Percentiles rank a stretch among this genome's conserved stretches.
Conservation (phyloP, 2,329 filamentous ascomycete species). For the Trichophyton simii region DNA sequence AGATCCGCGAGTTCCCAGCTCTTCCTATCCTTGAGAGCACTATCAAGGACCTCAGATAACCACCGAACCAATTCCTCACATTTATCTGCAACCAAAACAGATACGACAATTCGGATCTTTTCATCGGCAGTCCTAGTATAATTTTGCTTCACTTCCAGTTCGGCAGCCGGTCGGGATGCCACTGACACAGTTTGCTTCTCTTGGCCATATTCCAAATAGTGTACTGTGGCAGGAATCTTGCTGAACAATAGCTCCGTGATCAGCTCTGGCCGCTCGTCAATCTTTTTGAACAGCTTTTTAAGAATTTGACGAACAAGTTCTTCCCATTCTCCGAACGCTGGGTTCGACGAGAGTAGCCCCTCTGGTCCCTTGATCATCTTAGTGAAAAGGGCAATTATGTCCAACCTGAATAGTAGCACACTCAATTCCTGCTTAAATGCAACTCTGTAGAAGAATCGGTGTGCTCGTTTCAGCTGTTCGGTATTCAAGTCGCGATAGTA, state of each 20-base stretch:
- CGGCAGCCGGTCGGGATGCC: slow-evolving; percentile 59
- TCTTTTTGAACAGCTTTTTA: slow-evolving; percentile 66
- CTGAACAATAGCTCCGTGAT: slow-evolving; percentile 90
- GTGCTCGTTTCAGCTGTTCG: slow-evolving; percentile 75
- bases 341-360: slow-evolving; percentile 53
- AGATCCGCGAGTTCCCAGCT: slow-evolving; percentile 56
- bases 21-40: slow-evolving; percentile 58
- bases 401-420: slow-evolving; percentile 77
- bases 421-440: slow-evolving; percentile 91
- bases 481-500: slow-evolving; percentile 70
- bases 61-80: slow-evolving; percentile 66
- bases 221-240: slow-evolving; percentile 70
- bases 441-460: slow-evolving; percentile 86
- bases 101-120: slow-evolving; percentile 68
- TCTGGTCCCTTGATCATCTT: slow-evolving; percentile 84
- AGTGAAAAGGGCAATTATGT: slow-evolving; percentile 79
- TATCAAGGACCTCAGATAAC: slow-evolving; percentile 59
- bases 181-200: slow-evolving; percentile 61
- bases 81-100: slow-evolving; percentile 66
- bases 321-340: slow-evolving; percentile 79
- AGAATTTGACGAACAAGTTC: slow-evolving; percentile 77
- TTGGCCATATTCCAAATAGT: slow-evolving; percentile 81
- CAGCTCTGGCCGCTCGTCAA: slow-evolving; percentile 72
- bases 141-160: slow-evolving; percentile 67
- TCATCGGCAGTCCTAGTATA: slow-evolving; percentile 50